A percentile compares a stretch with the other conserved stretches of the same genome.
Conservation (phyloP, 805 yeast genomes). For the Lachancea waltii region DNA sequence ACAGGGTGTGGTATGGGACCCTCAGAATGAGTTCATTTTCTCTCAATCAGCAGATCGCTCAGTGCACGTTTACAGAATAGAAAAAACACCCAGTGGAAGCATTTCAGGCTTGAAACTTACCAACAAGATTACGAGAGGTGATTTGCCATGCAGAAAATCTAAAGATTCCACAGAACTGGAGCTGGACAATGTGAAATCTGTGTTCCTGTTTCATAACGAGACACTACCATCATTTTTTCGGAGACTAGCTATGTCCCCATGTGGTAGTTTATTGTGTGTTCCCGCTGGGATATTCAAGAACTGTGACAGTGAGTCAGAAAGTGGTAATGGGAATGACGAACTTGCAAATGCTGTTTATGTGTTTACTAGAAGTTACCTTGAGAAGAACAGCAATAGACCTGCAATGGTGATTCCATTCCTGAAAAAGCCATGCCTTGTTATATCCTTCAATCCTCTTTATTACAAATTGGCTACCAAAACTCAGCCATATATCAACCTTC, state of each 20-base stretch:
- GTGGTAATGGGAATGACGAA: conserved; percentile 34
- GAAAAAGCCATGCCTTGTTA: conserved; percentile 76
- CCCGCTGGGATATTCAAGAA: conserved; percentile 64
- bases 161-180: conserved; percentile 14
- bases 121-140: conserved; percentile 49
- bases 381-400: conserved; percentile 47
- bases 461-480: conserved; percentile 34
- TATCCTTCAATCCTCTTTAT: conserved; percentile 64
- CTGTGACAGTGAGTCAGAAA: conserved; percentile 11
- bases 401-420: conserved; percentile 74
- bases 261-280: conserved; percentile 72
- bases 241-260: conserved; percentile 79
- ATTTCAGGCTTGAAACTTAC: conserved; percentile 21
- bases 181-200: conserved; percentile 27
- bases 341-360: conserved; percentile 68
- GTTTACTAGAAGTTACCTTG: conserved; percentile 62
- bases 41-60: conserved; percentile 89
- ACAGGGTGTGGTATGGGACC: conserved; percentile 97
- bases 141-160: conserved; percentile 38
- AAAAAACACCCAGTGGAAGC: conserved; percentile 11
- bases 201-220: conserved; percentile 70
- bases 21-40: conserved; percentile 64
- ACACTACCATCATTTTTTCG: conserved; percentile 87
- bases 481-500: conserved; percentile 44
- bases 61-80: conserved; percentile 53